These are phyloP conservation scores for Phytophthora colocasiae DNA, from an alignment of 352 stramenopile species.

Conservation along the genomic window DNA sequence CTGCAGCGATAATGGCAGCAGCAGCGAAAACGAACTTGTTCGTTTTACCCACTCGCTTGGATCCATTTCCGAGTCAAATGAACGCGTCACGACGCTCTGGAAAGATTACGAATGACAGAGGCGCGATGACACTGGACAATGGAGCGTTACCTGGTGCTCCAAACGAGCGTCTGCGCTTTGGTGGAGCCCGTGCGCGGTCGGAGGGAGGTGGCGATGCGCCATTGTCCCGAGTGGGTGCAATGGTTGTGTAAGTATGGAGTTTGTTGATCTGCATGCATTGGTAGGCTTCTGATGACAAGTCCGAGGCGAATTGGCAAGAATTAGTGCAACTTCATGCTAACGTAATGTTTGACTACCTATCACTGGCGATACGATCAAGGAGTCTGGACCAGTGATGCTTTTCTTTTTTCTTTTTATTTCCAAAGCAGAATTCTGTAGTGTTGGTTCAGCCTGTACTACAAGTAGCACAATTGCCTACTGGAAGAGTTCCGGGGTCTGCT, in stretches of 20 bases:
- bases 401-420: no score
- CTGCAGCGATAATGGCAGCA: conserved; percentile 2
- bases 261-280: conserved; percentile 10
- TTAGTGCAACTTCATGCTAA: no score
- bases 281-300: neutral
- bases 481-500: conserved; percentile 89
- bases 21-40: conserved; percentile 16
- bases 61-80: neutral
- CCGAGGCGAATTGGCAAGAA: neutral
- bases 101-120: neutral
- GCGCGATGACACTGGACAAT: neutral
- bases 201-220: conserved; percentile 18
- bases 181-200: conserved; percentile 11
- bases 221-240: neutral
- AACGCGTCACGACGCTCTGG: neutral
- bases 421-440: no score
- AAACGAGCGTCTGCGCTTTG: conserved; percentile 12
- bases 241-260: conserved; percentile 22
- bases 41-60: conserved; percentile 9
- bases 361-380: no score
- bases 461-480: conserved; percentile 27
- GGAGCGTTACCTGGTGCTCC: neutral
- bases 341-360: no score
- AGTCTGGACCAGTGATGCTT: no score
- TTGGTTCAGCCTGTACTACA: no score